These are phyloP conservation scores for Benincasa hispida DNA, from an alignment of 306 rosid genomes.

Conservation along the genomic window DNA sequence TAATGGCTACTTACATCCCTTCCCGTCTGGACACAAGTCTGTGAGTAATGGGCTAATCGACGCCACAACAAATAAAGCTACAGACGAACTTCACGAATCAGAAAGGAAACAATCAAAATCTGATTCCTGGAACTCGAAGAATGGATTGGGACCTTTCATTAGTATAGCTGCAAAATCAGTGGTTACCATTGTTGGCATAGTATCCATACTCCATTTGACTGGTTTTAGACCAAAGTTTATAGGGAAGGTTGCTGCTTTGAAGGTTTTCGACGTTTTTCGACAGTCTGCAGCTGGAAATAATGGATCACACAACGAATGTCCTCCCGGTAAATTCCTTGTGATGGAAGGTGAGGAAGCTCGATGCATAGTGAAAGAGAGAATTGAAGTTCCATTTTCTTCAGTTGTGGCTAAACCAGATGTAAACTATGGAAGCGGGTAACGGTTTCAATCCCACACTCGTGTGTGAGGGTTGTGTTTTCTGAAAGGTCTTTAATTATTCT, in stretches of 20 bases:
- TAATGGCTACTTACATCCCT: constrained; percentile 30
- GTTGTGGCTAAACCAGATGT: constrained; percentile 72
- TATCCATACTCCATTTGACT: constrained; percentile 51
- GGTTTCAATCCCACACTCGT: background rate
- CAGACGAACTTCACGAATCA: constrained; percentile 21
- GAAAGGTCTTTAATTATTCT: background rate
- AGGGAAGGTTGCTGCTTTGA: constrained; percentile 22
- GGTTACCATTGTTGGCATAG: constrained; percentile 55
- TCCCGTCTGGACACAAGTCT: constrained; percentile 29
- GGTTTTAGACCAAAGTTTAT: constrained; percentile 51
- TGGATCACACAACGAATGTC: constrained; percentile 31
- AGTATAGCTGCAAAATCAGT: constrained; percentile 54
- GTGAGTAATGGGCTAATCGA: constrained; percentile 37
- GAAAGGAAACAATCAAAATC: constrained; percentile 19
- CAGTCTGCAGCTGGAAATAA: constrained; percentile 22
- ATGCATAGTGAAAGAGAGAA: constrained; percentile 92
- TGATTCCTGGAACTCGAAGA: constrained; percentile 26
- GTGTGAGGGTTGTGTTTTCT: background rate
- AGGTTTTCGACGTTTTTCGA: constrained; percentile 19
- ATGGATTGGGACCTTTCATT: constrained; percentile 33
- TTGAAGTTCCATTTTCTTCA: constrained; percentile 84
- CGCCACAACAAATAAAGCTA: constrained; percentile 21
- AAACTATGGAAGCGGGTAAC: constrained; percentile 82
- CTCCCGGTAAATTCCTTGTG: constrained; percentile 64
- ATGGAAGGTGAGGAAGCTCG: constrained; percentile 65